Conservation (phyloP, 352 stramenopile genomes). For the Aphanomyces euteiches region DNA sequence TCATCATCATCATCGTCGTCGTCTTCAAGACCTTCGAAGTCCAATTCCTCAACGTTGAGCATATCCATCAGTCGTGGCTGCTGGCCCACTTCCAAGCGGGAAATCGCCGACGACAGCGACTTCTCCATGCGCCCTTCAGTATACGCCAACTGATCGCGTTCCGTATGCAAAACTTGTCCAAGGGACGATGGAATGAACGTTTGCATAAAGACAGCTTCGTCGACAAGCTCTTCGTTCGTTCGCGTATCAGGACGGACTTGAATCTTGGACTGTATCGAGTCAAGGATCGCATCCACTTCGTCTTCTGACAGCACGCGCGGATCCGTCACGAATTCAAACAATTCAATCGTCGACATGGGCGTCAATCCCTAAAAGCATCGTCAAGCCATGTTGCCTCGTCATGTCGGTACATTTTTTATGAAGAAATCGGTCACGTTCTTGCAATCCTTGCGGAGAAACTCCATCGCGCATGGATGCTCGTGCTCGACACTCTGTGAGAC, state of each 20-base stretch:
- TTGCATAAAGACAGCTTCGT: conserved; percentile 93
- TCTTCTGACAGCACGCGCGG: conserved; percentile 59
- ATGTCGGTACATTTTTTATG: conserved; percentile 48
- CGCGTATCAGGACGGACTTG: conserved; percentile 56
- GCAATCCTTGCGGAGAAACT: conserved; percentile 98
- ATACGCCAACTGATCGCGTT: conserved; percentile 81
- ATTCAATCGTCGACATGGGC: conserved; percentile 92
- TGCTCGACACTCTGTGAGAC: conserved; percentile 98
- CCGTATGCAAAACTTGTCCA: conserved; percentile 89
- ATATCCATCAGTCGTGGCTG: conserved; percentile 66
- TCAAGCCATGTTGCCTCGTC: conserved; percentile 11
- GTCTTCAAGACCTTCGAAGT: conserved; percentile 44
- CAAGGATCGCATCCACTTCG: conserved; percentile 80
- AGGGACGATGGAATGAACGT: conserved; percentile 94
- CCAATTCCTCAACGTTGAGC: conserved; percentile 59
- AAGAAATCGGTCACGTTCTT: conserved; percentile 98
- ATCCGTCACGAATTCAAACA: conserved; percentile 96
- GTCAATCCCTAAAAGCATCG: conserved; percentile 68
- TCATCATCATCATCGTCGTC: conserved; percentile 33
- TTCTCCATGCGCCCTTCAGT: conserved; percentile 85
- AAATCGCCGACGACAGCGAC: conserved; percentile 71
- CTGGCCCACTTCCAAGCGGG: conserved; percentile 56
- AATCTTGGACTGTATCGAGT: conserved; percentile 86
- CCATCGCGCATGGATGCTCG: conserved; percentile 95
- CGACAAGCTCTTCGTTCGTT: conserved; percentile 80